Base-by-base conservation (phyloP, 768 basidiomycete genomes). In the Naganishia antarctica region DNA sequence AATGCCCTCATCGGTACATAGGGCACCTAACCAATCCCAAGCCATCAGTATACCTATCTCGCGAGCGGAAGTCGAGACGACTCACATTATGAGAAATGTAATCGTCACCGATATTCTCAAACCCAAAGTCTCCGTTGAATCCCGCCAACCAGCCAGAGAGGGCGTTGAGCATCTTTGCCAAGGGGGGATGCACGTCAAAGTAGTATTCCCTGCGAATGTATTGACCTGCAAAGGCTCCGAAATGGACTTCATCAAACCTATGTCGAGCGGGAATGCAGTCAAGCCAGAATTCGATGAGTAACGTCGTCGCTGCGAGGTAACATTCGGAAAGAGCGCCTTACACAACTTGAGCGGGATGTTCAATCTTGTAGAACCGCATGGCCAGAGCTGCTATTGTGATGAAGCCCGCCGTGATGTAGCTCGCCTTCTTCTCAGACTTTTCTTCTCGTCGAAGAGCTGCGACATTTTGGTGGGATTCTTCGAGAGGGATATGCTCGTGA, bases 141-240 rank as follows among this genome's bases (percentile, higher is more conserved):
- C 94, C 96, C 31, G 92, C 90, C 63, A 93, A 88, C 91, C 91
- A 98, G 67, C 91, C 96, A 29, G 90, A 89, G 34, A 96, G 83
- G 44, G 87, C 96, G 73, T 94, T 90, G 26, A 99, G 82, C 66
- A 99, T 83, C 77, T 99, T 99, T 44, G 96, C 93, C 58, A 98
- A 84, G 1, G 96, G 96, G 40, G 96, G 96, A 73, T 99, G 96
- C 8, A 99, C 94, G 76, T 99, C 96, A 81, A 99, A 99, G 80
- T 98, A 98, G 81, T 97, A 99, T 78, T 96, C 85, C 68, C 94
- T 84, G 48, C 80, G 80, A 26, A 98, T 86, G 78, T 99, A 99
- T 79, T 91, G 89, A 5, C 90, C 85, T 13, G 96, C 93, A 75
- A 99, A 99, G 78, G 97, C 96, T 67, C 94, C 94, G 74, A 98